phyloP scores from a whole-genome alignment of 2,329 filamentous ascomycete genomes.

The Capronia epimyces region DNA sequence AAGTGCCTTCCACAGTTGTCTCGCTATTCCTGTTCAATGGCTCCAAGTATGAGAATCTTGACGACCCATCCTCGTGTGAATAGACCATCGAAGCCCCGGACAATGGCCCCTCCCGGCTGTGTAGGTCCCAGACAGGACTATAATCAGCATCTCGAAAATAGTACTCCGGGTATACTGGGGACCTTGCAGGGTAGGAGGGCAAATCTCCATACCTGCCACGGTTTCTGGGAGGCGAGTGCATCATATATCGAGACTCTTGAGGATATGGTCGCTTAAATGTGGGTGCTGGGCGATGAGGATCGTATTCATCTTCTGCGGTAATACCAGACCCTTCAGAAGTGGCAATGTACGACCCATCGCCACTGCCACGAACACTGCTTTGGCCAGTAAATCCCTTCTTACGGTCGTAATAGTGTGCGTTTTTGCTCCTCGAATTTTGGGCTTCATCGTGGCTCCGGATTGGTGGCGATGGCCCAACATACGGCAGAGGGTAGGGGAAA shows the following conservation, averaged over 20 bases:
- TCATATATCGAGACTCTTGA: neutral
- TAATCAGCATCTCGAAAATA: neutral
- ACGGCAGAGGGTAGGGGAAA: conserved; percentile 31
- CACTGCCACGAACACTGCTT: neutral
- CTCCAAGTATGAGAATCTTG: conserved; percentile 14
- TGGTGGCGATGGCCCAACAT: conserved; percentile 7
- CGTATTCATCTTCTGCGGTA: conserved; percentile 45
- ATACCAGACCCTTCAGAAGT: conserved; percentile 30
- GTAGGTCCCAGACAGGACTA: neutral
- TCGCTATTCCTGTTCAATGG: conserved; percentile 5
- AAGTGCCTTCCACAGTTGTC: conserved; percentile 6
- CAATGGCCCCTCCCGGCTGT: conserved; percentile 1
- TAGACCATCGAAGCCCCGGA: conserved; percentile 13
- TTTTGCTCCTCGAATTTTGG: neutral
- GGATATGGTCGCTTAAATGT: neutral
- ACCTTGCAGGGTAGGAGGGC: neutral
- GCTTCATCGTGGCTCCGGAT: neutral
- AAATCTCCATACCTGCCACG: neutral
- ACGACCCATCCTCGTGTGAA: conserved; percentile 14
- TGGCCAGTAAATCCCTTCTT: neutral
- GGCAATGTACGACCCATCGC: conserved; percentile 3
- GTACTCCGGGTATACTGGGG: neutral
- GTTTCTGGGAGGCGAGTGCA: neutral
- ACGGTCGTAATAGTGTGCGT: neutral
- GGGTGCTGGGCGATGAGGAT: conserved; percentile 39